Base-by-base conservation (phyloP, 2,329 filamentous ascomycete genomes). In the Stagonosporopsis rhizophila region DNA sequence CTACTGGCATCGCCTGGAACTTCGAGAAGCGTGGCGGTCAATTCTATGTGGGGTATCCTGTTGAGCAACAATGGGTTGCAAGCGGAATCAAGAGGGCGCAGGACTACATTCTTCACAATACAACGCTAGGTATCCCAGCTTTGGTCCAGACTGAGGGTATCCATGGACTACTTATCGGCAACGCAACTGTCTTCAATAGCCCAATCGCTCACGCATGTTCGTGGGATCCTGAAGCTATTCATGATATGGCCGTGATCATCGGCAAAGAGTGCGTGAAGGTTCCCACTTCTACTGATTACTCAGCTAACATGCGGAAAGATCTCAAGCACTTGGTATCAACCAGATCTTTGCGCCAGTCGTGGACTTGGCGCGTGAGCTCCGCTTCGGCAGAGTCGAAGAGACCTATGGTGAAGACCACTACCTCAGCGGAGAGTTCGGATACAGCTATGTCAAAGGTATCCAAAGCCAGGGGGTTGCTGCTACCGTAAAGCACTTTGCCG, bases 101-200 rank as follows among this genome's bases (percentile, higher is more conserved):
- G 66, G 87, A 91, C 49, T 91, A 91, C 61, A 77, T 90, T 2
- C 65, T 87, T 44, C 79, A 90, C 17, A 85, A 88, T 61, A 89
- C 87, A 1, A 86, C 83, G 1, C 76, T 88, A 8, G 89, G 70
- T 11, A 92, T 92, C 48, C 89, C 89, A 6, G 86, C 89, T 1
- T 82, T 91, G 62, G 85, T 89, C 14, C 89, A 92, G 73, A 89
- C 85, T 3, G 89, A 92, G 75, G 88, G 86, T 34, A 88, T 92
- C 40, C 89, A 92, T 66, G 89, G 89, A 1, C 87, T 91, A 62
- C 78, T 91, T 28, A 83, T 88, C 39, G 83, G 84, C 9, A 91
- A 91, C 70, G 89, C 88, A 2, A 92, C 89, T 1, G 89, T 92
- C 56, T 92, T 91, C 79, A 92, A 91, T 75, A 90, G 87, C 1